These are phyloP conservation scores for Boletus coccyginus DNA, from an alignment of 768 basidiomycete genomes.

Conservation along the genomic window DNA sequence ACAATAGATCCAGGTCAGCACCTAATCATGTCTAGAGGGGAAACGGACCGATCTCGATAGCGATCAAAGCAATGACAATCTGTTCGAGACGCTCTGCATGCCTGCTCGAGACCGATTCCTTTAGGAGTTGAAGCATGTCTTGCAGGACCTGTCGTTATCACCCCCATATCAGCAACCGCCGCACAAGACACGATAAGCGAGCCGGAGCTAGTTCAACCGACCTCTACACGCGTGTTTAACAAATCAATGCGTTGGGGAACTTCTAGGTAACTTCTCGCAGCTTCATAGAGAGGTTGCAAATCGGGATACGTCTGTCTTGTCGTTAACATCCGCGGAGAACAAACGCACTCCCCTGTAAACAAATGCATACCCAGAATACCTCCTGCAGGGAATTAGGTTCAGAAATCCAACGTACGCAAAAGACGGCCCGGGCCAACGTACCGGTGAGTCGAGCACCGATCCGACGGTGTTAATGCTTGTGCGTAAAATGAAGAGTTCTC, in stretches of 20 bases:
- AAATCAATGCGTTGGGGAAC: slow-evolving; percentile 92
- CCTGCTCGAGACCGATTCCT: slow-evolving; percentile 89
- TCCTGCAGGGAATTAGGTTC: slow-evolving; percentile 48
- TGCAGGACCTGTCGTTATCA: slow-evolving; percentile 68
- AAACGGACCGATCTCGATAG: slow-evolving; percentile 73
- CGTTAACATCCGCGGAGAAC: slow-evolving; percentile 19
- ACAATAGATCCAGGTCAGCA: slow-evolving; percentile 2
- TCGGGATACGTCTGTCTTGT: slow-evolving; percentile 82
- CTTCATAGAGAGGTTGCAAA: slow-evolving; percentile 91
- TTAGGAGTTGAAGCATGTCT: slow-evolving; percentile 94
- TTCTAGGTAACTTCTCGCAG: slow-evolving; percentile 91
- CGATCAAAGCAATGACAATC: slow-evolving; percentile 90
- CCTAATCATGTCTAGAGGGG: not conserved
- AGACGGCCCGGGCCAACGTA: slow-evolving; percentile 37
- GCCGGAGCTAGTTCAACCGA: slow-evolving; percentile 32
- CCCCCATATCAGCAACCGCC: slow-evolving; percentile 1
- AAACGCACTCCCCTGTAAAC: not conserved
- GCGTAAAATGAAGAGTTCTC: slow-evolving; percentile 87
- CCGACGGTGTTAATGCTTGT: slow-evolving; percentile 96
- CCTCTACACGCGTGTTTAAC: slow-evolving; percentile 91
- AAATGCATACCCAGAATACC: slow-evolving; percentile 83
- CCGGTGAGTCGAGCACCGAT: slow-evolving; percentile 94
- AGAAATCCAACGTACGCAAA: slow-evolving; percentile 1
- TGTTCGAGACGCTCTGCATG: slow-evolving; percentile 91
- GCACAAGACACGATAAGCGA: not conserved